A percentile compares a stretch with the other conserved stretches of the same genome.
These are phyloP conservation scores for Phycomyces nitens DNA, from an alignment of 192 early-diverging fungal species.

Conservation along the genomic window DNA sequence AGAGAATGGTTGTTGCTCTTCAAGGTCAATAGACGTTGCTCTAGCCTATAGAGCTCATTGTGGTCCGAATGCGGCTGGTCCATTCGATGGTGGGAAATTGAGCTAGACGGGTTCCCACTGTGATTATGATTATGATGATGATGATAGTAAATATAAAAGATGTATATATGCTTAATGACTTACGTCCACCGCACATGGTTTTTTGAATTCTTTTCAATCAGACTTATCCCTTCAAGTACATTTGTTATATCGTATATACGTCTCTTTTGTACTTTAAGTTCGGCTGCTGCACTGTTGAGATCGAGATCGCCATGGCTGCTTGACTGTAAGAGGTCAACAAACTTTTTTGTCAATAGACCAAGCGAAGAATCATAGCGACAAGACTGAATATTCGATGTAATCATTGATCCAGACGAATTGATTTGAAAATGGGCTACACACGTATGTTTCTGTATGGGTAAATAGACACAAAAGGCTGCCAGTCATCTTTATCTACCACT, in stretches of 20 bases:
- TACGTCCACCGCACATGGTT: slow-evolving; percentile 72
- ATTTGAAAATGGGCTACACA: slow-evolving; percentile 14
- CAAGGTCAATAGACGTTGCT: neutral
- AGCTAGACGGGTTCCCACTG: neutral
- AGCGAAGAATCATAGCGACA: slow-evolving; percentile 45
- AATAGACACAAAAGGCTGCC: too few species aligned
- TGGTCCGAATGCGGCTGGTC: neutral
- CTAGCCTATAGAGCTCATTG: neutral
- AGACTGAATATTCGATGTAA: slow-evolving; percentile 10
- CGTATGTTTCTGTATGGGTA: too few species aligned
- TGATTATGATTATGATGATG: too few species aligned
- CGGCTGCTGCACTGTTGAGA: slow-evolving; percentile 53
- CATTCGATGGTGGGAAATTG: neutral
- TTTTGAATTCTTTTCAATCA: slow-evolving; percentile 65
- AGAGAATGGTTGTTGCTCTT: neutral
- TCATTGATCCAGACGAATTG: neutral
- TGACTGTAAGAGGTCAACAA: slow-evolving; percentile 48
- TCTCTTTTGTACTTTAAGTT: slow-evolving; percentile 62
- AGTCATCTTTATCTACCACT: neutral
- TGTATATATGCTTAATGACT: too few species aligned
- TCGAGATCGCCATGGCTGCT: slow-evolving; percentile 52
- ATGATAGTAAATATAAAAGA: too few species aligned
- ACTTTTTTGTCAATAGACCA: slow-evolving; percentile 57
- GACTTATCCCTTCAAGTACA: slow-evolving; percentile 61
- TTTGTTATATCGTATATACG: slow-evolving; percentile 71